Evolutionary conservation across 352 stramenopile genomes (phyloP).

Genomic region (Globisporangium iwayamae): DNA sequence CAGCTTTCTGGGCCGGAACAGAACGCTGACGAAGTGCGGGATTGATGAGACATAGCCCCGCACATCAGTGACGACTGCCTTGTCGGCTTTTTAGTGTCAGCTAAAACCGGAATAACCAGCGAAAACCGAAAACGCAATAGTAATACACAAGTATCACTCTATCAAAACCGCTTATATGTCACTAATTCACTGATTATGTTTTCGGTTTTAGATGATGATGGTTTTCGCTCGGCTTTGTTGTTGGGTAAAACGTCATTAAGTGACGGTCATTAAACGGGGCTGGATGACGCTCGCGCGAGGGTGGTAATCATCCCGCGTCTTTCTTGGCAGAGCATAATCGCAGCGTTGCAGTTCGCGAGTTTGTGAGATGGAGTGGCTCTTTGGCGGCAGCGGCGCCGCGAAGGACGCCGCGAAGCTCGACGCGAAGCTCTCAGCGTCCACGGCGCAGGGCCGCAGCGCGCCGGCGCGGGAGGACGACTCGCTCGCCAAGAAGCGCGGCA

Average conservation of each 20-base stretch:
- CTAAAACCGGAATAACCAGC: too few relatives aligned
- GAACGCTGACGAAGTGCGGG: neutral
- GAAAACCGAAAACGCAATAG: too few relatives aligned
- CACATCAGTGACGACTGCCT: too few relatives aligned
- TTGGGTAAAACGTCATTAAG: neutral
- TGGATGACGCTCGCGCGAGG: neutral
- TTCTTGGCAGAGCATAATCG: neutral
- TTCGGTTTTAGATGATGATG: too few relatives aligned
- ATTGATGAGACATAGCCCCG: neutral
- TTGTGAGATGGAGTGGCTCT: constrained; percentile 61
- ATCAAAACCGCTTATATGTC: too few relatives aligned
- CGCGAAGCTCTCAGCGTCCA: constrained; percentile 54
- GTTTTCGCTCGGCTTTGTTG: too few relatives aligned
- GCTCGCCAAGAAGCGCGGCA: constrained; percentile 60
- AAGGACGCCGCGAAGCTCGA: constrained; percentile 24
- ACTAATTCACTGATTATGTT: too few relatives aligned
- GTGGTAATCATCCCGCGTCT: neutral
- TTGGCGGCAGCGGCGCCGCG: constrained; percentile 20
- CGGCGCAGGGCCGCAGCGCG: constrained; percentile 54
- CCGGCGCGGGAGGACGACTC: constrained; percentile 63
- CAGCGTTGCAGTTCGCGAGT: too few relatives aligned
- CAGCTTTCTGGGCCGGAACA: neutral
- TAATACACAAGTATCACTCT: too few relatives aligned
- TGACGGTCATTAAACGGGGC: neutral
- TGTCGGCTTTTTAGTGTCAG: too few relatives aligned